Evolutionary conservation across 2,329 filamentous ascomycete genomes (phyloP).

Genomic region (Scolecobasidium constrictum): DNA sequence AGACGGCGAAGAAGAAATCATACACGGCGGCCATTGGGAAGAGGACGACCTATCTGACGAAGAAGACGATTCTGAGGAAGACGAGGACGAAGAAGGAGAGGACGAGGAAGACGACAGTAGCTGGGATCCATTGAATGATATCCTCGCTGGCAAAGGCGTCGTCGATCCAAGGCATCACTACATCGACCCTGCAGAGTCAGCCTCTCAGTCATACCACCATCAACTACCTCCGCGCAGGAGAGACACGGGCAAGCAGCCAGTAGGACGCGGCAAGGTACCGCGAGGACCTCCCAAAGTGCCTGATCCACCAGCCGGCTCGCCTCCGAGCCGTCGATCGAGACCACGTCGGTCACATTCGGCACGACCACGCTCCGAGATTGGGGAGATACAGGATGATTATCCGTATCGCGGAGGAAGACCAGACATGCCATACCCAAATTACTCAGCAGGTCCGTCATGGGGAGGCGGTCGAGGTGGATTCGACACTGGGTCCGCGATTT

Average conservation of each 20-base stretch:
- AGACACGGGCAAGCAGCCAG: constrained; percentile 3
- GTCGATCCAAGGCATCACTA: constrained; percentile 28
- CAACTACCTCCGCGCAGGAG: neutral
- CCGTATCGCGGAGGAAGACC: constrained; percentile 26
- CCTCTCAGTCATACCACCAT: constrained; percentile 23
- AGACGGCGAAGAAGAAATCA: constrained; percentile 7
- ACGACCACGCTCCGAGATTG: constrained; percentile 27
- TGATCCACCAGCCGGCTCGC: constrained; percentile 18
- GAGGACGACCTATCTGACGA: neutral
- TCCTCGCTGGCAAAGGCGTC: constrained; percentile 14
- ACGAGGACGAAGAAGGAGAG: constrained; percentile 8
- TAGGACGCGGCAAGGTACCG: constrained; percentile 4
- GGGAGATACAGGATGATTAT: constrained; percentile 31
- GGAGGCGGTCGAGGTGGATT: constrained; percentile 25
- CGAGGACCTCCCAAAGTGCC: constrained; percentile 9
- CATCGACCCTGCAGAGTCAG: constrained; percentile 39
- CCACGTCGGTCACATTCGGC: constrained; percentile 18
- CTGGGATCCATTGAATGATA: constrained; percentile 9
- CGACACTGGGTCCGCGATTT: constrained; percentile 25
- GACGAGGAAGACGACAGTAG: constrained; percentile 5
- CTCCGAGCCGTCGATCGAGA: constrained; percentile 18
- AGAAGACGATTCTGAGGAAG: constrained; percentile 7
- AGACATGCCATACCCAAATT: constrained; percentile 23
- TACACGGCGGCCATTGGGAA: neutral
- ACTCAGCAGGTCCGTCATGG: constrained; percentile 24